Base-by-base conservation (phyloP, 2,329 filamentous ascomycete genomes). In the Fusarium bulbicola region DNA sequence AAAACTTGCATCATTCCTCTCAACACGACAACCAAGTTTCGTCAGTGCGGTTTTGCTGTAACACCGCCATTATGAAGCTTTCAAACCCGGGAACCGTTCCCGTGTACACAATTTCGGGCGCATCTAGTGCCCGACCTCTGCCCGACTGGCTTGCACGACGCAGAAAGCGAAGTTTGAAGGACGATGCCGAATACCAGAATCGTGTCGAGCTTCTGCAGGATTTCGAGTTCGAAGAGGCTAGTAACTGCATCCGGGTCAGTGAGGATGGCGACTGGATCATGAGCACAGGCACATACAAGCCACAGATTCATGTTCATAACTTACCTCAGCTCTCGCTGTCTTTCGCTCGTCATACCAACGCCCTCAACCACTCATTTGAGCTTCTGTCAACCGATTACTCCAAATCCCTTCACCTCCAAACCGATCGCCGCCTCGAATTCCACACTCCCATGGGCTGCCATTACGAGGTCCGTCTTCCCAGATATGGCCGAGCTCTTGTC, bases 211-310 rank as follows among this genome's bases (percentile, higher is more conserved):
- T 99, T 64, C 88, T 99, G 42, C 96, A 99, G 79, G 96, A 99
- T 80, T 99, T 99, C 82, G 95, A 97, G 80, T 98, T 99, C 78
- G 95, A 98, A 78, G 95, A 97, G 83, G 95, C 97, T 45, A 97
- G 95, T 80, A 90, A 92, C 75, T 98, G 95, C 80, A 90, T 99
- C 72, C 90, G 94, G 56, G 90, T 96, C 72, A 97, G 94, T 77
- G 95, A 97, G 66, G 96, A 99, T 89, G 95, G 95, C 54, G 92
- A 98, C 80, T 99, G 96, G 95, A 91, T 96, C 45, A 96, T 98
- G 93, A 97, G 93, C 78, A 97, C 95, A 59, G 95, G 94, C 85
- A 92, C 90, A 60, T 92, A 90, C 81, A 90, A 87, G 82, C 86
- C 83, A 54, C 82, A 84, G 68, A 97, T 98, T 66, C 96, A 98